Evolutionary conservation across 805 yeast species (phyloP), one percentile per base, ranked within the genome.

Genomic region (Yarrowia yakushimensis): DNA sequence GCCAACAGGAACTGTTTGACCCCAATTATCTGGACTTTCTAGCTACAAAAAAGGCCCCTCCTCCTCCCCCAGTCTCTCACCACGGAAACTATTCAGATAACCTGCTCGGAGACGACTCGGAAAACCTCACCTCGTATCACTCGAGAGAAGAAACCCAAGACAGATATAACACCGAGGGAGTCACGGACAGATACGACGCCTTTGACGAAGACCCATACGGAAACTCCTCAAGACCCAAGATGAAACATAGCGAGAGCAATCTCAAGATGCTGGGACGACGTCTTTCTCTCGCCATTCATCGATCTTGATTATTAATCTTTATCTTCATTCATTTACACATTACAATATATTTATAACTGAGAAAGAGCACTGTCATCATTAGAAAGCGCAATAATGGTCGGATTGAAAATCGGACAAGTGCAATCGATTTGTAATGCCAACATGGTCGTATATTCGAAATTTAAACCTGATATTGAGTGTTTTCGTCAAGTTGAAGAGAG

Each of bases 1-100:
- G 43, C 31, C 59, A 52, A 13, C 59, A 52, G 43, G 59, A 52
- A 33, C 59, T 52, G 34, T 52, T 52, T 25, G 43, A 52, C 30
- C 59, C 59, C 6, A 17, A 13, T 3, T 52, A 52, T 13, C 43
- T 52, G 7, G 59, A 52, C 20, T 52, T 34, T 33, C 18, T 52
- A 33, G 59, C 59, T 23, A 52, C 59, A 12, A 52, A 52, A 13
- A 52, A 52, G 43, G 43, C 59, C 1, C 59, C 59, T 12, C 59
- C 59, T 7, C 59, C 59, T 17, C 59, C 59, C 11, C 43, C 59
- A 9, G 37, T 46, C 10, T 28, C 52, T 1, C 36, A 28, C 23
- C 34, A 42, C 31, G 3, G 10, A 5, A 39, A 17, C 45, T 23
- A 41, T 18, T 18, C 18, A 15, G 52, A 18, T 3, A 33, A 45